Evolutionary conservation across 257 asterid genomes (phyloP).

Genomic region (Solanum acaule): DNA sequence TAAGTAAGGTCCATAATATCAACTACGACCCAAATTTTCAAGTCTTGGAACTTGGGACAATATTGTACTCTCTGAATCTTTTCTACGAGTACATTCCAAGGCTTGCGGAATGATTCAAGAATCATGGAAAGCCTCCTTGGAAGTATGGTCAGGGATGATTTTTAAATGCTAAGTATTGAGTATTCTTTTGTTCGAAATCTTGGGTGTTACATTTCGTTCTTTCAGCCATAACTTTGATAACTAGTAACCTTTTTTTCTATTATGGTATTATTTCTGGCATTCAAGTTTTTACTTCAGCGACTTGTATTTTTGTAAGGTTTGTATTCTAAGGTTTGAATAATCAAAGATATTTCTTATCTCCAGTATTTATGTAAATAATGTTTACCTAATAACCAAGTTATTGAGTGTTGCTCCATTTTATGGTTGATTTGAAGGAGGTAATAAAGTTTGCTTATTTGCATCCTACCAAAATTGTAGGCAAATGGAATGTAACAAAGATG

Average conservation of each 20-base stretch:
- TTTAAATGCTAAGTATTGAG: not conserved
- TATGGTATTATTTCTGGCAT: not conserved
- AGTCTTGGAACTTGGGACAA: too few relatives aligned
- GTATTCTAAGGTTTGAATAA: not conserved
- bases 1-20: too few relatives aligned
- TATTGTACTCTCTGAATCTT: too few relatives aligned
- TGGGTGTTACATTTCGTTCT: not conserved
- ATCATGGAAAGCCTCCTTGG: not conserved
- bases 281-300: not conserved
- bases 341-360: not conserved
- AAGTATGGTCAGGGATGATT: not conserved
- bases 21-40: too few relatives aligned
- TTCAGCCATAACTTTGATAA: not conserved
- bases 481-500: not conserved
- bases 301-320: not conserved
- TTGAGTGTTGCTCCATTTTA: not conserved
- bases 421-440: not conserved
- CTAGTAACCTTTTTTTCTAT: not conserved
- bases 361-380: not conserved
- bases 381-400: not conserved
- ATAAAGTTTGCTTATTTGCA: not conserved
- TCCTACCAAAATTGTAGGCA: not conserved
- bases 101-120: not conserved
- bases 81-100: too few relatives aligned
- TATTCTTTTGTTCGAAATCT: not conserved